Evolutionary conservation across 78 protist species (phyloP).

Genomic region (Dictyostelium brefeldianum): DNA sequence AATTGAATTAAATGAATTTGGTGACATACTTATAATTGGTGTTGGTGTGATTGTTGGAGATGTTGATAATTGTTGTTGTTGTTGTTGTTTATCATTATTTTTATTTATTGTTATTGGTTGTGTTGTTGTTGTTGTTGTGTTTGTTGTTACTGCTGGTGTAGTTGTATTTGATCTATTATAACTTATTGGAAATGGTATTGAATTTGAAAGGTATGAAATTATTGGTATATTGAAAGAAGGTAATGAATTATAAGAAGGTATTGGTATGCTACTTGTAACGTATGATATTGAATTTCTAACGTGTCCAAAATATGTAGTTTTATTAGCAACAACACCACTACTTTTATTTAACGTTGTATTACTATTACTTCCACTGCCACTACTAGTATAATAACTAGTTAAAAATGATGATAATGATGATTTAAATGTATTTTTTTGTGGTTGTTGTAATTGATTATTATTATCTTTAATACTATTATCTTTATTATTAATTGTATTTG

Average conservation of each 20-base stretch:
- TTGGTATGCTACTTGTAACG: conserved; percentile 49
- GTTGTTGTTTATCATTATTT: conserved; percentile 9
- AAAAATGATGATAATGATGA: conserved; percentile 56
- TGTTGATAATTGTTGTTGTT: background rate
- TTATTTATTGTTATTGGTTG: conserved; percentile 2
- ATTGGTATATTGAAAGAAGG: conserved; percentile 24
- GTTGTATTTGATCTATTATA: background rate
- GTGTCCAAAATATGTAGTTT: background rate
- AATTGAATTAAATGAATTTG: conserved; percentile 26
- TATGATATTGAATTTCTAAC: conserved; percentile 45
- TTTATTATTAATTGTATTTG: conserved; percentile 2
- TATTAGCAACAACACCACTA: background rate
- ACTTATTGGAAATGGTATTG: background rate
- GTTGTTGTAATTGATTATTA: background rate
- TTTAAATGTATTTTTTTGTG: conserved; percentile 22
- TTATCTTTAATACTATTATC: conserved; percentile 17
- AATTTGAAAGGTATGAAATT: conserved; percentile 38
- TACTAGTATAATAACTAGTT: conserved; percentile 18
- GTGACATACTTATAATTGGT: background rate
- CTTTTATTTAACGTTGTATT: background rate
- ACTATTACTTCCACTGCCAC: background rate
- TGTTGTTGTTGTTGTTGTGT: background rate
- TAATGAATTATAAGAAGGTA: conserved; percentile 16
- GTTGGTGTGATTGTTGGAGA: background rate
- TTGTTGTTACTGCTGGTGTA: background rate